Evolutionary conservation across 2,329 filamentous ascomycete species (phyloP).

Genomic region (Lecanicillium sp.): DNA sequence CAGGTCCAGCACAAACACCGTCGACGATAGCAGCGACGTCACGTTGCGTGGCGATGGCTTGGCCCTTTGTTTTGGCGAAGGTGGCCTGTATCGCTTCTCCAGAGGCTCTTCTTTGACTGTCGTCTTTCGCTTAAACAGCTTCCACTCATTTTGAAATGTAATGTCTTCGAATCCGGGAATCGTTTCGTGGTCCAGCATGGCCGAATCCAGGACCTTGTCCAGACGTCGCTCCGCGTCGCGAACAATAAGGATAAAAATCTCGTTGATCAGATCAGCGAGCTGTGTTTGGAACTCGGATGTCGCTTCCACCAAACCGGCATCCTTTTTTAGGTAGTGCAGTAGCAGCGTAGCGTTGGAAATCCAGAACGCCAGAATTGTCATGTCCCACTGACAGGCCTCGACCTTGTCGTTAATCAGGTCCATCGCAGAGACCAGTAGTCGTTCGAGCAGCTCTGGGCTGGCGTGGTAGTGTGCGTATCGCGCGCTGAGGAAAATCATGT

Average conservation of each 20-base stretch:
- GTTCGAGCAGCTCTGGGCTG: conserved; percentile 73
- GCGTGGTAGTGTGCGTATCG: conserved; percentile 96
- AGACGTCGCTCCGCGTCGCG: conserved; percentile 91
- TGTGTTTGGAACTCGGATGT: conserved; percentile 89
- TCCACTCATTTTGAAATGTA: conserved; percentile 97
- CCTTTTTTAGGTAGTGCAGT: conserved; percentile 96
- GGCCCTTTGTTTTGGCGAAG: conserved; percentile 85
- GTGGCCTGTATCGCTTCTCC: conserved; percentile 86
- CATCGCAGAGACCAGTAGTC: conserved; percentile 78
- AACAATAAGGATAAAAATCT: conserved; percentile 97
- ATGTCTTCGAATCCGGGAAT: conserved; percentile 97
- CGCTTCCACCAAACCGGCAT: conserved; percentile 69
- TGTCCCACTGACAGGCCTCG: conserved; percentile 96
- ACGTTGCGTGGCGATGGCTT: conserved; percentile 93
- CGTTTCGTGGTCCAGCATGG: conserved; percentile 96
- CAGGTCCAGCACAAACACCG: conserved; percentile 93
- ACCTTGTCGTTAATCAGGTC: conserved; percentile 96
- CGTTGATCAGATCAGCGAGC: conserved; percentile 89
- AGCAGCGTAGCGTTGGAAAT: conserved; percentile 93
- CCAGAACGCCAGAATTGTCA: conserved; percentile 99
- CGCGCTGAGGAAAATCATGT: conserved; percentile 92
- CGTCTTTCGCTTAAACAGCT: conserved; percentile 85
- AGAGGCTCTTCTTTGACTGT: conserved; percentile 85
- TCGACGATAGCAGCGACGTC: conserved; percentile 90
- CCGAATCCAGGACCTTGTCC: conserved; percentile 88